Conservation (phyloP, 1,284 basidiomycete genomes). For the Chalciporus sp. region DNA sequence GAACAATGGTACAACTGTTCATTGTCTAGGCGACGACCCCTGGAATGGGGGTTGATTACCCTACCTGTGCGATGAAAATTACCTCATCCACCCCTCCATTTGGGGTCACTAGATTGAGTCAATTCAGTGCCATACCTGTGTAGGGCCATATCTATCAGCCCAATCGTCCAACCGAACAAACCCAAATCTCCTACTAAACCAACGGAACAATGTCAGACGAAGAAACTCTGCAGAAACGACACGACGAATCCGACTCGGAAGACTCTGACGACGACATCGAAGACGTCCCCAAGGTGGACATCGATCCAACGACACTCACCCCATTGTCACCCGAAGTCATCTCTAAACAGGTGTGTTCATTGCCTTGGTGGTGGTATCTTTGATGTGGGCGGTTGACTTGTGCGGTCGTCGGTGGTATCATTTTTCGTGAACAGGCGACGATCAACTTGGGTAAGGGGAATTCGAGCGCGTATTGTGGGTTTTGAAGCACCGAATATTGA, state of each 20-base stretch:
- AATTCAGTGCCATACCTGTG: slow-evolving; percentile 8
- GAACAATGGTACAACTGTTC: too few species aligned
- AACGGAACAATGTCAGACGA: slow-evolving; percentile 55
- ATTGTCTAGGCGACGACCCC: too few species aligned
- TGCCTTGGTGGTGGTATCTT: background rate
- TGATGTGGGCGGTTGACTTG: too few species aligned
- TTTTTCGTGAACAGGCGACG: slow-evolving; percentile 59
- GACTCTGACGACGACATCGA: slow-evolving; percentile 61
- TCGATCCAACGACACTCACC: slow-evolving; percentile 82
- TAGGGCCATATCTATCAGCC: slow-evolving; percentile 2
- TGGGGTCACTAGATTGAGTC: slow-evolving; percentile 18
- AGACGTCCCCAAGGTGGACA: slow-evolving; percentile 60
- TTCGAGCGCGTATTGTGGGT: background rate
- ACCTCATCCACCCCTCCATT: slow-evolving; percentile 10
- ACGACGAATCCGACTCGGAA: slow-evolving; percentile 71
- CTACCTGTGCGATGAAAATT: slow-evolving; percentile 1
- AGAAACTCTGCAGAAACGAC: slow-evolving; percentile 61
- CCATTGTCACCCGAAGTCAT: slow-evolving; percentile 96
- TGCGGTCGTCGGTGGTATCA: background rate
- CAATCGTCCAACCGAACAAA: slow-evolving; percentile 13
- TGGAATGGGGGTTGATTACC: background rate
- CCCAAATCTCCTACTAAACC: slow-evolving; percentile 4
- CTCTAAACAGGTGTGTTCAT: slow-evolving; percentile 84
- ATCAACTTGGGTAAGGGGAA: slow-evolving; percentile 73
- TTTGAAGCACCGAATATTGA: slow-evolving; percentile 16